Percentiles rank a stretch among this genome's conserved stretches.
Conservation (phyloP, 2,329 filamentous ascomycete species). For the Orbilia brochopaga region DNA sequence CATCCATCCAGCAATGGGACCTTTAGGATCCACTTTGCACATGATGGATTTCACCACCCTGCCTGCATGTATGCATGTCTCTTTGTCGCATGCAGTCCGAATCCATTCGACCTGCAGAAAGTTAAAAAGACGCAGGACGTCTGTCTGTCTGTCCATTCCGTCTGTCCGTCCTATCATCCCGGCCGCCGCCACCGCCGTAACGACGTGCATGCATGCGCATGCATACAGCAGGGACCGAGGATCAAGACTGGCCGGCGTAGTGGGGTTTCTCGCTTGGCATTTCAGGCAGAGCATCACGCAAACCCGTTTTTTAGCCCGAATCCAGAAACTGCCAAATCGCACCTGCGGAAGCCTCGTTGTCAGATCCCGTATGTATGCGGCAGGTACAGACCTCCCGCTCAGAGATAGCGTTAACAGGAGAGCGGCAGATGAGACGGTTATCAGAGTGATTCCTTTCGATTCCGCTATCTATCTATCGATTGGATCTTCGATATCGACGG, state of each 20-base stretch:
- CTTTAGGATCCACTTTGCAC: no score
- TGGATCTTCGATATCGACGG: background rate
- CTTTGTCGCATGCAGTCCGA: no score
- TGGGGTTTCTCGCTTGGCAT: constrained; percentile 40
- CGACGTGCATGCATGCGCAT: constrained; percentile 16
- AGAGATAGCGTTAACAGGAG: constrained; percentile 28
- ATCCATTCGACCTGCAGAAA: background rate
- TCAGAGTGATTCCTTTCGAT: constrained; percentile 7
- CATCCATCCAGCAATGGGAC: no score
- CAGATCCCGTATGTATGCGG: constrained; percentile 47
- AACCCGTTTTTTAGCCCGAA: constrained; percentile 51
- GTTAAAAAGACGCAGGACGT: background rate
- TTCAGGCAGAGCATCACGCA: constrained; percentile 51
- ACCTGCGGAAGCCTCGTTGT: constrained; percentile 33
- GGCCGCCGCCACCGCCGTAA: background rate
- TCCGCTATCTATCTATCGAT: background rate
- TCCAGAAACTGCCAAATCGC: constrained; percentile 49
- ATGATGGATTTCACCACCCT: no score
- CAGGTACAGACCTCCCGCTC: constrained; percentile 27
- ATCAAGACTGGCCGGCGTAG: background rate
- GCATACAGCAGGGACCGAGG: constrained; percentile 25
- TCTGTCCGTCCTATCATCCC: constrained; percentile 2
- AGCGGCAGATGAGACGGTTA: constrained; percentile 43
- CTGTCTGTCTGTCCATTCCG: background rate
- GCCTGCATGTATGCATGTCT: no score